Evolutionary conservation across 495 filamentous ascomycete species (phyloP).

Genomic region (Penicillium antarcticum): DNA sequence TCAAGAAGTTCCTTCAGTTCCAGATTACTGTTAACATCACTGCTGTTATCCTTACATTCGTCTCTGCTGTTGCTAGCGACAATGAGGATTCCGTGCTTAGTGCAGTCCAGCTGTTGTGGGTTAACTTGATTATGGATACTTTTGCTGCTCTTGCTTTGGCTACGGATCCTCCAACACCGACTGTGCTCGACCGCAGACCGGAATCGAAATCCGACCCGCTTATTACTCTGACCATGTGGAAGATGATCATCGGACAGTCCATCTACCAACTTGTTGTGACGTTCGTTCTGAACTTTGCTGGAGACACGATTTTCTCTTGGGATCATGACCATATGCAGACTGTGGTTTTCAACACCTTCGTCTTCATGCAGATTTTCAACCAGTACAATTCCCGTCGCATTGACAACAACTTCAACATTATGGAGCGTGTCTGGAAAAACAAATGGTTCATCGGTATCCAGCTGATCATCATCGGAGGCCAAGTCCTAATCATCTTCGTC

Average conservation of each 20-base stretch:
- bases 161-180: constrained; percentile 72
- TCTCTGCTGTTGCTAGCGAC: constrained; percentile 67
- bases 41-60: constrained; percentile 77
- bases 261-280: constrained; percentile 82
- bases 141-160: constrained; percentile 90
- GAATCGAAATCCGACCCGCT: constrained; percentile 74
- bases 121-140: constrained; percentile 95
- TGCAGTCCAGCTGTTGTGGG: constrained; percentile 85
- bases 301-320: constrained; percentile 60
- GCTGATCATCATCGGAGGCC: constrained; percentile 76
- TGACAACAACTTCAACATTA: constrained; percentile 87
- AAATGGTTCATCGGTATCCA: constrained; percentile 82
- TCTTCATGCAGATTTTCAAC: constrained; percentile 97
- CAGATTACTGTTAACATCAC: constrained; percentile 92
- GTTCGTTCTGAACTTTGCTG: constrained; percentile 73
- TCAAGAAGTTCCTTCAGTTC: constrained; percentile 91
- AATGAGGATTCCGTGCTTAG: constrained; percentile 72
- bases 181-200: constrained; percentile 69
- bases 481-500: constrained; percentile 74
- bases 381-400: constrained; percentile 74
- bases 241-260: constrained; percentile 86
- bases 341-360: constrained; percentile 86
- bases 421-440: constrained; percentile 78
- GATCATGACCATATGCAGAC: constrained; percentile 48
- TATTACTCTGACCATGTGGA: constrained; percentile 84